These are phyloP conservation scores for Phaeoacremonium minimum DNA, from an alignment of 2,329 filamentous ascomycete species.

Conservation along the genomic window DNA sequence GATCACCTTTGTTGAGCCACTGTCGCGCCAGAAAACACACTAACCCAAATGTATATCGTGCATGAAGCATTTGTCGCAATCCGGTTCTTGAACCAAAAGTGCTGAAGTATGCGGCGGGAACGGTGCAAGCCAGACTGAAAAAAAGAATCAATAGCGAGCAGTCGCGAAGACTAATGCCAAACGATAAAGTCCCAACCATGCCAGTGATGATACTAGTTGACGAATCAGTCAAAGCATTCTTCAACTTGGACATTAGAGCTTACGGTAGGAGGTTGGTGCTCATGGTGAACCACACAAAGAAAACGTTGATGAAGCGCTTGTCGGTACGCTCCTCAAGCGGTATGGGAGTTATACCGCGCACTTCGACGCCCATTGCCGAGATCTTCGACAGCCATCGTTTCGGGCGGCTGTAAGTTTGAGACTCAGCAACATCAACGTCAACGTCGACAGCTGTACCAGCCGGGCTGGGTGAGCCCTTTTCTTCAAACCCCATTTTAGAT, in stretches of 20 bases:
- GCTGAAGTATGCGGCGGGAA: neutral
- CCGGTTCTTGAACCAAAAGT: neutral
- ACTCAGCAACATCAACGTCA: too few relatives aligned
- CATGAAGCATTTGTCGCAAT: neutral
- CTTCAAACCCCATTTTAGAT: too few relatives aligned
- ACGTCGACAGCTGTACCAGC: too few relatives aligned
- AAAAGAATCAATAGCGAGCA: neutral
- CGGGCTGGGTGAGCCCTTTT: too few relatives aligned
- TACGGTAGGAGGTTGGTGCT: neutral
- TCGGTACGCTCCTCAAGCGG: neutral
- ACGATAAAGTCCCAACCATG: neutral
- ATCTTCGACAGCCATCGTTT: too few relatives aligned
- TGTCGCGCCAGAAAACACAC: neutral
- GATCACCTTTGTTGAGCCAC: too few relatives aligned
- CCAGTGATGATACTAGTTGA: neutral
- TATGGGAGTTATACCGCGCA: neutral
- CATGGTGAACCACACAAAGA: neutral
- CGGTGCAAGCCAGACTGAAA: neutral
- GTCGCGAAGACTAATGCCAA: neutral
- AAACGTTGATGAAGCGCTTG: neutral
- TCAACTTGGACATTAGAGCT: neutral
- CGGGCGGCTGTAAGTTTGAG: too few relatives aligned
- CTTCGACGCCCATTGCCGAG: too few relatives aligned
- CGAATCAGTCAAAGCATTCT: neutral
- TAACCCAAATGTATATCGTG: neutral